Conservation (phyloP, 768 basidiomycete species). For the Kwoniella botswanensis region DNA sequence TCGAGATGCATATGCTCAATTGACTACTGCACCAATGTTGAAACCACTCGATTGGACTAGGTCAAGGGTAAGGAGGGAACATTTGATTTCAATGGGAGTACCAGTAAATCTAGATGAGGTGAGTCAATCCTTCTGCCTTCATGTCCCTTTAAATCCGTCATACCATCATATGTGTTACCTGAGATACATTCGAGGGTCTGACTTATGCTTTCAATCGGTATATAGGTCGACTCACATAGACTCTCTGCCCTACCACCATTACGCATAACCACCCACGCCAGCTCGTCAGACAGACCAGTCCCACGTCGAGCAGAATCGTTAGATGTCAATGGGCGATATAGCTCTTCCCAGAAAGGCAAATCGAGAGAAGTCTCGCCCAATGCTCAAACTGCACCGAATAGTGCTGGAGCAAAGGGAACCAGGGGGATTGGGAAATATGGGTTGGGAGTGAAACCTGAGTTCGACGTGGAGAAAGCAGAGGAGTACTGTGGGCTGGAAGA, state of each 20-base stretch:
- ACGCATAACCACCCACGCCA: constrained; percentile 71
- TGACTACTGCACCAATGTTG: constrained; percentile 71
- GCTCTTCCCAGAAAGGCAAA: constrained; percentile 58
- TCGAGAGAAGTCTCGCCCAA: constrained; percentile 60
- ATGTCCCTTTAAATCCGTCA: constrained; percentile 58
- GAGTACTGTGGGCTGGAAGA: constrained; percentile 70
- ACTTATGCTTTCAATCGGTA: too few species aligned
- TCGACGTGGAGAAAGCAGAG: constrained; percentile 71
- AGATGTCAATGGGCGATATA: constrained; percentile 23
- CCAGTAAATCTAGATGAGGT: constrained; percentile 96
- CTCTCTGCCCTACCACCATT: constrained; percentile 68
- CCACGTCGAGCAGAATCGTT: constrained; percentile 20
- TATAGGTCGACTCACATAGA: constrained; percentile 54
- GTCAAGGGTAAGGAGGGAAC: constrained; percentile 85
- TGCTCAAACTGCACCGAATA: constrained; percentile 55
- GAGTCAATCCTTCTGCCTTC: constrained; percentile 11
- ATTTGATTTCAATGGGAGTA: constrained; percentile 87
- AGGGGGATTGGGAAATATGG: constrained; percentile 55
- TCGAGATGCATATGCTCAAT: constrained; percentile 76
- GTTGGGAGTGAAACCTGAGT: constrained; percentile 76
- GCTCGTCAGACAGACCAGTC: constrained; percentile 51
- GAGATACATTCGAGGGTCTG: too few species aligned
- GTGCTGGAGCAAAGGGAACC: constrained; percentile 18
- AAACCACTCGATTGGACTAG: constrained; percentile 94
- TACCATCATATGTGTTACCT: background rate